Base-by-base conservation (phyloP, 169 alveolate species). In the Cardiosporidium cionae region DNA sequence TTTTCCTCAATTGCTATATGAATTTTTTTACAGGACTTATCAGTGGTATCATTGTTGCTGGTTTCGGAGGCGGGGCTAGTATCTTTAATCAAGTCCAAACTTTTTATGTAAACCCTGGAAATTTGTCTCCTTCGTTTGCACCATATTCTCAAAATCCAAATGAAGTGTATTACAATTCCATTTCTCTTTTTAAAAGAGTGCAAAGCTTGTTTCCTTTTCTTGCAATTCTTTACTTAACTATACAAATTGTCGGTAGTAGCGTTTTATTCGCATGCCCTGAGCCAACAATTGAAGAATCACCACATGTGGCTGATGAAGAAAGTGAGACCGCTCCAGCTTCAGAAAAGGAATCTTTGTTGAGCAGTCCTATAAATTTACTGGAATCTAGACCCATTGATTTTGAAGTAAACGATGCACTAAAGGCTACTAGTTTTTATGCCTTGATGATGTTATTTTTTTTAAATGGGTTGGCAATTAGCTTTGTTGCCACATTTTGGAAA, bases 401-500 rank as follows among this genome's bases (percentile, higher is more conserved):
- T n/a, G n/a, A 44, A n/a, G n/a, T n/a, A n/a, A n/a, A n/a, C n/a
- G 72, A 2, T 9, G 79, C 69, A 27, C 65, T 62, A 36, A 0
- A 9, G 16, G 23, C 72, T 9, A n/a, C 32, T 5, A 27, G 33
- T 4, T 72, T 72, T 33, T 58, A 65, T 65, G 29, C 37, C 31
- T 67, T 72, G 25, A 64, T 71, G 79, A n/a, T 3, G 2, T 16
- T 54, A 27, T 72, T 72, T 9, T 72, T 72, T 65, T 34, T 63
- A 32, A 54, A 72, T 34, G 71, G 72, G 5, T 33, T 58, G 0
- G 64, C 36, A 25, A 62, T 72, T 34, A 16, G 36, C 65, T 72
- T 72, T 37, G 27, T 37, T 35, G 79, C 79, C 31, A 33, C 70
- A 32, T 72, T 72, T 67, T 72, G 79, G 79, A 29, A 62, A 22